Conservation (phyloP, 1,284 basidiomycete species). For the Mycena citricolor region DNA sequence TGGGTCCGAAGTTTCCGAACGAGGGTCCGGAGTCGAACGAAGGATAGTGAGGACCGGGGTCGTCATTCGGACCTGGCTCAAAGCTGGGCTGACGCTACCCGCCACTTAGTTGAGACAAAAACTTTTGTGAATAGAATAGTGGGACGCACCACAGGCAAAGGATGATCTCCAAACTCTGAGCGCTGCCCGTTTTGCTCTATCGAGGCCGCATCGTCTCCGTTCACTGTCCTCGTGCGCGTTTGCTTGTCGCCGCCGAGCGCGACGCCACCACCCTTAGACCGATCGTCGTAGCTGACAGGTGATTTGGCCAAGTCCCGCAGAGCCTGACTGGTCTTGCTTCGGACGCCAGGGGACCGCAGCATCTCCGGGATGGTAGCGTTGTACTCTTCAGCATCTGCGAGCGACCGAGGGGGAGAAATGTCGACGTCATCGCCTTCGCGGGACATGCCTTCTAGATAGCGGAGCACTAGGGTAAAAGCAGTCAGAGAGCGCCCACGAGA, state of each 20-base stretch:
- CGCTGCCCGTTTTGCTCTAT: slow-evolving; percentile 55
- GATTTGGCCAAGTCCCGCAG: slow-evolving; percentile 34
- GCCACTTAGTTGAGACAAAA: slow-evolving; percentile 25
- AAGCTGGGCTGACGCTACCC: slow-evolving; percentile 37
- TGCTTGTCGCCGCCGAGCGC: slow-evolving; percentile 27
- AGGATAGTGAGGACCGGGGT: slow-evolving; percentile 63
- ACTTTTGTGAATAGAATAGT: slow-evolving; percentile 27
- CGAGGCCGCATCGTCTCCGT: slow-evolving; percentile 53
- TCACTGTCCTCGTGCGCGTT: too few relatives aligned
- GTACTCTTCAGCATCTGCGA: slow-evolving; percentile 40
- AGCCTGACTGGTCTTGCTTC: slow-evolving; percentile 38
- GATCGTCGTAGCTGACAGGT: slow-evolving; percentile 32
- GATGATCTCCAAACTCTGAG: slow-evolving; percentile 43
- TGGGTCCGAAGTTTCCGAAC: slow-evolving; percentile 72
- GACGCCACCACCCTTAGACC: slow-evolving; percentile 23
- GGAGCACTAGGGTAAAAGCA: slow-evolving; percentile 48
- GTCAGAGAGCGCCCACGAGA: slow-evolving; percentile 11
- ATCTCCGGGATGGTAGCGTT: slow-evolving; percentile 30
- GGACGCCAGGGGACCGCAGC: slow-evolving; percentile 35
- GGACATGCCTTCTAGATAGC: slow-evolving; percentile 65
- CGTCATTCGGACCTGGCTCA: slow-evolving; percentile 66
- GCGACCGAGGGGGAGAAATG: slow-evolving; percentile 41
- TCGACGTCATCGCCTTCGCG: slow-evolving; percentile 46
- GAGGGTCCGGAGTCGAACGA: slow-evolving; percentile 73
- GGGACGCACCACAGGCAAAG: slow-evolving; percentile 31